Base-by-base conservation (phyloP, 2,329 filamentous ascomycete species). In the Bimuria novae-zelandiae region DNA sequence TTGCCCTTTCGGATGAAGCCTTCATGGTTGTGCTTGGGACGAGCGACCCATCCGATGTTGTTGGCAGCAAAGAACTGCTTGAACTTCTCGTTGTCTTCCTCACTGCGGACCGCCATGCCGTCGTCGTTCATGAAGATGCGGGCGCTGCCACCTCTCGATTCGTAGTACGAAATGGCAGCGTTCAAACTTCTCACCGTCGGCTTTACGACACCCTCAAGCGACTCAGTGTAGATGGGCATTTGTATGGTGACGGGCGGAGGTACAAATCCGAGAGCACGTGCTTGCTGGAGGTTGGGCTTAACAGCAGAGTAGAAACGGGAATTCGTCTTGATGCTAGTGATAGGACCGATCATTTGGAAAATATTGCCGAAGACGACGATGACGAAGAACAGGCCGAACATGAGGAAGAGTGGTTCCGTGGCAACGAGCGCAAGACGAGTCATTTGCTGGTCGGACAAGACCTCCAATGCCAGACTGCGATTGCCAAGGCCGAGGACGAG, bases 161-260 rank as follows among this genome's bases (percentile, higher is more conserved):
- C 76, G 58, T 79, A 79, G 19, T 76, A 76, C 8, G 76, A 78
- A 29, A 79, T 79, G 30, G 76, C 76, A 65, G 89, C 87, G 75
- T 90, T 90, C 73, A 91, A 82, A 10, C 87, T 90, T 68, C 84
- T 84, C 63, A 92, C 84, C 0, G 89, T 92, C 3, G 89, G 89
- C 21, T 80, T 82, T 66, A 92, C 90, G 70, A 94, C 90, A 57
- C 80, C 84, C 37, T 77, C 76, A 6, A 94, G 79, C 54, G 89
- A 89, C 72, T 93, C 90, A 70, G 92, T 94, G 79, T 94, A 94
- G 0, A 94, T 89, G 10, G 90, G 90, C 69, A 89, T 91, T 66
- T 94, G 90, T 41, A 94, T 89, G 7, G 75, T 79, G 60, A 89
- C 80, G 65, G 89, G 88, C 2, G 88, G 88, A 8, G 91, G 78